A percentile compares a stretch with the other conserved stretches of the same genome.
Evolutionary conservation across 2,329 filamentous ascomycete species (phyloP).

Genomic region (Ascochyta viciae-villosae): DNA sequence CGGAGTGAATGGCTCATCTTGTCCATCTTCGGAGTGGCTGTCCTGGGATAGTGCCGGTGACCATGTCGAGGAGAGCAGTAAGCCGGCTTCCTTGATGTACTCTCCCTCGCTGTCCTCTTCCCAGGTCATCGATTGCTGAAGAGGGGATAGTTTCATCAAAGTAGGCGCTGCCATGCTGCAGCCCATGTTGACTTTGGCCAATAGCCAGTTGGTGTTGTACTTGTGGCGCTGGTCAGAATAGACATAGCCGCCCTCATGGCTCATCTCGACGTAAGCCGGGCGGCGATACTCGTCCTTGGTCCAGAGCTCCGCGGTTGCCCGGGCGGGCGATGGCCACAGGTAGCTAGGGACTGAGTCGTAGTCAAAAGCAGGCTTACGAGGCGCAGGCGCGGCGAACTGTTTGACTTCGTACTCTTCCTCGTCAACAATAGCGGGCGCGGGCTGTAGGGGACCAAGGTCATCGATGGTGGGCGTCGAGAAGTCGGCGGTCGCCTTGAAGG

Average conservation of each 20-base stretch:
- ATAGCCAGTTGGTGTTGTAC: constrained; percentile 11
- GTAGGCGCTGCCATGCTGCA: neutral
- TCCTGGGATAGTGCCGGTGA: neutral
- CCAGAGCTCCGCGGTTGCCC: neutral
- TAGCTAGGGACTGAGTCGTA: neutral
- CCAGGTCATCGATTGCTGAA: constrained; percentile 2
- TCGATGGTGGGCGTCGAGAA: constrained; percentile 14
- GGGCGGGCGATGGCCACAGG: neutral
- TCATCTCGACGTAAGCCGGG: constrained; percentile 25
- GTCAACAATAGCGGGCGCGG: neutral
- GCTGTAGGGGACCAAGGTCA: constrained; percentile 19
- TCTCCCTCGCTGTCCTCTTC: neutral
- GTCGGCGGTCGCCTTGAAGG: constrained; percentile 25
- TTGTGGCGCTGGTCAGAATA: neutral
- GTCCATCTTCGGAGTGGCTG: neutral
- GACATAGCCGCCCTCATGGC: neutral
- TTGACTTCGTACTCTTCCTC: neutral
- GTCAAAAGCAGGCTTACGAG: neutral
- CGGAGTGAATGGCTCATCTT: constrained; percentile 1
- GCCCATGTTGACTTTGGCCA: neutral
- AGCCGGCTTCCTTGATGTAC: neutral
- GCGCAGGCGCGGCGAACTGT: neutral
- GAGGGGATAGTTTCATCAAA: constrained; percentile 1
- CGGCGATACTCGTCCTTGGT: neutral
- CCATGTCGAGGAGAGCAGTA: neutral